Evolutionary conservation across 1,139 yeast species (phyloP).

Genomic region (Zygoascus meyerae): DNA sequence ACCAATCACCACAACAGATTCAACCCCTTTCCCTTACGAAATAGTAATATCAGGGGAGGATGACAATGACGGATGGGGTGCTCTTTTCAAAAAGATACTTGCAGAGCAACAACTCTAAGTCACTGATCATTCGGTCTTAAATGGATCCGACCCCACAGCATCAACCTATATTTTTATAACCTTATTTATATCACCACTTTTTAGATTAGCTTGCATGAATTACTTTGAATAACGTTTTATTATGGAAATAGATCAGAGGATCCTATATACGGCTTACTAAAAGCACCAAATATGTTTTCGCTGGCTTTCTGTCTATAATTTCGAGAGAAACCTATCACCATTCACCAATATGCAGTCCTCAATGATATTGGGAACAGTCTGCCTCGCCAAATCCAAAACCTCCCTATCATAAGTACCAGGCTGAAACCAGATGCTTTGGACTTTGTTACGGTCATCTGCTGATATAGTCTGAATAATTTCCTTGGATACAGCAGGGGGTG

Average conservation of each 20-base stretch:
- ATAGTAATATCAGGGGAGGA: slow-evolving; percentile 30
- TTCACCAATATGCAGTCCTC: slow-evolving; percentile 66
- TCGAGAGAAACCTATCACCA: slow-evolving; percentile 52
- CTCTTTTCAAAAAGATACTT: slow-evolving; percentile 31
- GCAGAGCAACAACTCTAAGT: slow-evolving; percentile 11
- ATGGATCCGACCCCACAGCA: not conserved
- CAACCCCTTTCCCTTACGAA: slow-evolving; percentile 61
- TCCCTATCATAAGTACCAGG: slow-evolving; percentile 65
- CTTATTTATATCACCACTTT: not conserved
- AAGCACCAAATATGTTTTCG: too few species aligned
- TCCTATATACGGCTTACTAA: too few species aligned
- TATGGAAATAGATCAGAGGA: too few species aligned
- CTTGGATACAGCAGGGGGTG: slow-evolving; percentile 62
- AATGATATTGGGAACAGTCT: slow-evolving; percentile 40
- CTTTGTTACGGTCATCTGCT: slow-evolving; percentile 27
- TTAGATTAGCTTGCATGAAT: too few species aligned
- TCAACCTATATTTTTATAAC: not conserved
- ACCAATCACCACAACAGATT: slow-evolving; percentile 61
- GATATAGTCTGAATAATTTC: slow-evolving; percentile 43
- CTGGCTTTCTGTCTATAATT: too few species aligned
- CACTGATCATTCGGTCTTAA: not conserved
- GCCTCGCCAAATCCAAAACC: slow-evolving; percentile 44
- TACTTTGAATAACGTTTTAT: too few species aligned
- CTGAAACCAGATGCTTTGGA: slow-evolving; percentile 73
- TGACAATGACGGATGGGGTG: slow-evolving; percentile 29